Conservation (phyloP, 768 basidiomycete genomes). For the Phlegmacium glaucopus region DNA sequence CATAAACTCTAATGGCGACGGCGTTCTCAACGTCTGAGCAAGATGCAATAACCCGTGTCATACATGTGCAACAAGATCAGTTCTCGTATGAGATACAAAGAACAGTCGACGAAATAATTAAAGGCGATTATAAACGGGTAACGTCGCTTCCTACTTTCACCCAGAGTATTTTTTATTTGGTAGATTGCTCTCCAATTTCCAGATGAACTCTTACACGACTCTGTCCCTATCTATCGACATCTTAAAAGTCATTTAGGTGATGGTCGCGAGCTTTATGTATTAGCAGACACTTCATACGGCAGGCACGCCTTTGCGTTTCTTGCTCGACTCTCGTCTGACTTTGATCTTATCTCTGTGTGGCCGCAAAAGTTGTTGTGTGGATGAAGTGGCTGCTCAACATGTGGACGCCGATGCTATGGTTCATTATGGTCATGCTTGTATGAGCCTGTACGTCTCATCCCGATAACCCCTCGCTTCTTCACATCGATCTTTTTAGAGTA, state of each 20-base stretch:
- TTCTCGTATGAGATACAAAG: constrained; percentile 77
- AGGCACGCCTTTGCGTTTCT: constrained; percentile 49
- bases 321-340: neutral
- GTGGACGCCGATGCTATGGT: constrained; percentile 88
- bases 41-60: constrained; percentile 56
- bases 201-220: constrained; percentile 84
- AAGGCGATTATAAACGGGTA: constrained; percentile 70
- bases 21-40: constrained; percentile 30
- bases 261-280: constrained; percentile 70
- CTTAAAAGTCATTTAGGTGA: constrained; percentile 50
- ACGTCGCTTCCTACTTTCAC: constrained; percentile 13
- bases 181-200: constrained; percentile 94
- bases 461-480: neutral
- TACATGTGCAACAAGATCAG: constrained; percentile 45
- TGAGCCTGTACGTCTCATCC: constrained; percentile 69
- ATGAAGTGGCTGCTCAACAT: constrained; percentile 94
- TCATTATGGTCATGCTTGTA: constrained; percentile 96
- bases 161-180: neutral
- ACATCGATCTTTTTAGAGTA: constrained; percentile 25
- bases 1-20: constrained; percentile 10
- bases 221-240: constrained; percentile 75
- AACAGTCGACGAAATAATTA: constrained; percentile 57
- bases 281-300: constrained; percentile 98
- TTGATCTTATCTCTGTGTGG: neutral
- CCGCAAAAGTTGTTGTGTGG: constrained; percentile 84